Evolutionary conservation across 75 land plant species (phyloP).

Genomic region (Cupressus sempervirens): DNA sequence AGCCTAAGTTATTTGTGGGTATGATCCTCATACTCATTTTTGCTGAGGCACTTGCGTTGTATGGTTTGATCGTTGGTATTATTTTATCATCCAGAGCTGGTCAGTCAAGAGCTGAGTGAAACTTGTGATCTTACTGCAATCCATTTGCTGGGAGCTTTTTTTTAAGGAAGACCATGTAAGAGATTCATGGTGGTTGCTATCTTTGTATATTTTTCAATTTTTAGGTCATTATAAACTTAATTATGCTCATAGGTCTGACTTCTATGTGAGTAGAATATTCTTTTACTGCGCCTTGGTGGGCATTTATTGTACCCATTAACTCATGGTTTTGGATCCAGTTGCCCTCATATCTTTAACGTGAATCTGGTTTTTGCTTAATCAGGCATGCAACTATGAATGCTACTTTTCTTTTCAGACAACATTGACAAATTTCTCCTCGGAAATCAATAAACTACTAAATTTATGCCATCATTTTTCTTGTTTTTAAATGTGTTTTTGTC

Average conservation of each 20-base stretch:
- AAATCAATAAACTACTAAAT: background rate
- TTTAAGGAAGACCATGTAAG: background rate
- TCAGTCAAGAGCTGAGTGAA: constrained; percentile 53
- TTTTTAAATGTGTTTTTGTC: background rate
- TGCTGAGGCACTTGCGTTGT: constrained; percentile 66
- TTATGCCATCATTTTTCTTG: background rate
- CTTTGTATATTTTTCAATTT: constrained; percentile 4
- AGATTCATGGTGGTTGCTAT: background rate
- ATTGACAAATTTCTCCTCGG: background rate
- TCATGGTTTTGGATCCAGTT: background rate
- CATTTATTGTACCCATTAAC: background rate
- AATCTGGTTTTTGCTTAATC: background rate
- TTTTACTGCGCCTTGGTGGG: background rate
- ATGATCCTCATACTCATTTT: constrained; percentile 66
- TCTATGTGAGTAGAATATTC: background rate
- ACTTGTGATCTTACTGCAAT: background rate
- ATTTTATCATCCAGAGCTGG: constrained; percentile 66
- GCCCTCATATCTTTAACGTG: background rate
- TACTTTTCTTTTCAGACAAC: background rate
- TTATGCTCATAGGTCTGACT: background rate
- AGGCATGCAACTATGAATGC: background rate
- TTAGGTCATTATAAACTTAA: background rate
- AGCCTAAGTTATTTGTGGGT: constrained; percentile 63
- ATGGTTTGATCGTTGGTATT: constrained; percentile 65
- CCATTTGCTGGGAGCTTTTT: background rate